Evolutionary conservation across 2,329 filamentous ascomycete genomes (phyloP), one percentile per base, ranked within the genome.

Genomic region (Fusarium beomiforme): DNA sequence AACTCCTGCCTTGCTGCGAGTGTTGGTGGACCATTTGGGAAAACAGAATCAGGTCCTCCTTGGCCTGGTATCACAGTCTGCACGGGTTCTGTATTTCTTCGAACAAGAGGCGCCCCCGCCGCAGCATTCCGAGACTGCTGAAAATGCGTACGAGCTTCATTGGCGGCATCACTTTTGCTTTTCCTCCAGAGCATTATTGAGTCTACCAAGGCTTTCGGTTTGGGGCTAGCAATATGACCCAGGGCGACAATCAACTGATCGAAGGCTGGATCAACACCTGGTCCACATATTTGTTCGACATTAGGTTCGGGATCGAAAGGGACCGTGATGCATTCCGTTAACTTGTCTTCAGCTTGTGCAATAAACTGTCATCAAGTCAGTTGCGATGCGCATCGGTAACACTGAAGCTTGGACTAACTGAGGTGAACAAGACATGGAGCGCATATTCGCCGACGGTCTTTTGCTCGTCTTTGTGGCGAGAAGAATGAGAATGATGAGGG

Each of bases 371-470:
- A 43, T 24, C 41, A 56, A 43, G 69, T 77, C 37, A 77, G 71
- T 57, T 43, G 57, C 26, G 61, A 29, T 34, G 39, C 51, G 16
- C 29, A 36, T 29, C 17, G 26, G 8, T 44, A 39, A 41, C 21
- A 14, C 39, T 42, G 37, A 31, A 23, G 59, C 58, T 37, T 62
- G 47, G 59, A 84, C 89, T 81, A 80, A 93, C 91, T 67, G 95
- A 94, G 72, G 96, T 98, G 82, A 98, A 98, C 44, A 99, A 85
- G 75, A 98, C 95, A 81, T 98, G 95, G 67, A 99, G 85, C 23
- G 96, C 96, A 87, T 97, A 98, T 84, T 99, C 96, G 59, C 94
- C 95, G n/a, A 98, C 95, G 0, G 95, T 98, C 81, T 95, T 97
- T 71, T 92, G 89, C 70, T 97, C 93, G 57, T 92, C 89, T 73